These are phyloP conservation scores for Samsoniella hepiali DNA, from an alignment of 2,329 filamentous ascomycete species.

Conservation along the genomic window DNA sequence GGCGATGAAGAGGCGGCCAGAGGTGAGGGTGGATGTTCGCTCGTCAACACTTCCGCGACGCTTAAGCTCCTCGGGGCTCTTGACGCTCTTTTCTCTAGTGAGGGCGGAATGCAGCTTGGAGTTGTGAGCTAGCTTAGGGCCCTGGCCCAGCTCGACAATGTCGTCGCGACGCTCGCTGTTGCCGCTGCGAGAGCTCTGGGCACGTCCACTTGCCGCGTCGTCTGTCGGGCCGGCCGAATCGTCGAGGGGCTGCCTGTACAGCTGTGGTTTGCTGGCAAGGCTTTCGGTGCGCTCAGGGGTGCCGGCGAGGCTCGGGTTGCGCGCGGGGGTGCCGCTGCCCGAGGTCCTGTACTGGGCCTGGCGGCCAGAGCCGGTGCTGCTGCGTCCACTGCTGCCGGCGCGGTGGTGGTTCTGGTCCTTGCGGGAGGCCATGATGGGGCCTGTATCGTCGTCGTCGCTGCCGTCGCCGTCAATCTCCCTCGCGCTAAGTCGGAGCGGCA, in stretches of 20 bases:
- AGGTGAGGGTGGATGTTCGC: constrained; percentile 70
- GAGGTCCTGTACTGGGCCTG: constrained; percentile 51
- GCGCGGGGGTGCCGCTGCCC: constrained; percentile 37
- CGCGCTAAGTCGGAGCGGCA: constrained; percentile 89
- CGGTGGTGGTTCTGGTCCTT: constrained; percentile 51
- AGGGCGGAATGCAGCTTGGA: constrained; percentile 56
- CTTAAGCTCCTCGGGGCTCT: constrained; percentile 67
- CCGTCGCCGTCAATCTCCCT: constrained; percentile 90
- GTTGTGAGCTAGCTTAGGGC: constrained; percentile 54
- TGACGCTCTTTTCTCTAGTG: constrained; percentile 62
- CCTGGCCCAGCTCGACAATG: constrained; percentile 51
- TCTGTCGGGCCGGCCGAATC: constrained; percentile 29
- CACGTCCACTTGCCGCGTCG: constrained; percentile 45
- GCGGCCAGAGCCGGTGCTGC: constrained; percentile 57
- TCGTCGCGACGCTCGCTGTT: constrained; percentile 62
- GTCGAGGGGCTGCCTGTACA: constrained; percentile 32
- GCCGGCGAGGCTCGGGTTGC: constrained; percentile 51
- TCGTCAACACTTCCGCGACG: constrained; percentile 82
- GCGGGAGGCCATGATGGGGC: constrained; percentile 42
- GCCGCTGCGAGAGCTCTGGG: constrained; percentile 51
- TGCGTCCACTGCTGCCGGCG: constrained; percentile 70
- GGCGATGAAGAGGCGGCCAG: constrained; percentile 75
- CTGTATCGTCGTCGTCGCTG: constrained; percentile 67
- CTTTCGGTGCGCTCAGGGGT: constrained; percentile 56
- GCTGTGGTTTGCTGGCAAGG: constrained; percentile 37